Conservation (phyloP, 805 yeast genomes). For the Myxozyma neotropica region DNA sequence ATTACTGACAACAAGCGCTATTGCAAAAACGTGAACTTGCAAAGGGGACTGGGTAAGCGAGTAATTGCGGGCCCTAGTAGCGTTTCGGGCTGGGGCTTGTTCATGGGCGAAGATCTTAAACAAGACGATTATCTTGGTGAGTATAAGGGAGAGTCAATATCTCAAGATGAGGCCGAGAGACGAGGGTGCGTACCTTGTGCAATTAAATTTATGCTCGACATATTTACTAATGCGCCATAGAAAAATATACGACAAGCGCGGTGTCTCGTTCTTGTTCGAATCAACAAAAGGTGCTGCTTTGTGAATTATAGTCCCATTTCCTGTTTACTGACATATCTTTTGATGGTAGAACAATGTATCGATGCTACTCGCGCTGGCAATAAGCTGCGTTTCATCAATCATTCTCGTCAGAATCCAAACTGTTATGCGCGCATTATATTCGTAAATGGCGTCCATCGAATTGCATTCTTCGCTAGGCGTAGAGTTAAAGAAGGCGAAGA, state of each 20-base stretch:
- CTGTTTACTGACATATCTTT: background rate
- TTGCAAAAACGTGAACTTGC: constrained; percentile 28
- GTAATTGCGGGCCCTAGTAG: constrained; percentile 27
- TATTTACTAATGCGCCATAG: background rate
- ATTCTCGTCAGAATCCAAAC: constrained; percentile 31
- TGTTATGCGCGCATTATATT: constrained; percentile 28
- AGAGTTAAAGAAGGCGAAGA: constrained; percentile 31
- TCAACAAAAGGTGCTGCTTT: constrained; percentile 21
- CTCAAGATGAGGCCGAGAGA: constrained; percentile 32
- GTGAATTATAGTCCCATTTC: background rate
- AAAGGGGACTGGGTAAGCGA: constrained; percentile 25
- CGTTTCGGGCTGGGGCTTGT: constrained; percentile 32
- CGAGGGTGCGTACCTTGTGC: constrained; percentile 20
- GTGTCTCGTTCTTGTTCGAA: constrained; percentile 31
- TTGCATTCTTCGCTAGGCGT: constrained; percentile 27
- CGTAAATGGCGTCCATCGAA: constrained; percentile 32
- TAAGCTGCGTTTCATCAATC: constrained; percentile 30
- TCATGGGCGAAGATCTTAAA: constrained; percentile 29
- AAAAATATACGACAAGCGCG: constrained; percentile 31
- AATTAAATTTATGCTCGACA: background rate
- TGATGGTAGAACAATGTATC: constrained; percentile 26
- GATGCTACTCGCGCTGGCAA: constrained; percentile 32
- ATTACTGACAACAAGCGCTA: constrained; percentile 22
- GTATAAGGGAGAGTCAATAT: constrained; percentile 31
- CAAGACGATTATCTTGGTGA: constrained; percentile 31